Conservation (phyloP, 768 basidiomycete species). For the Collybia sordida region DNA sequence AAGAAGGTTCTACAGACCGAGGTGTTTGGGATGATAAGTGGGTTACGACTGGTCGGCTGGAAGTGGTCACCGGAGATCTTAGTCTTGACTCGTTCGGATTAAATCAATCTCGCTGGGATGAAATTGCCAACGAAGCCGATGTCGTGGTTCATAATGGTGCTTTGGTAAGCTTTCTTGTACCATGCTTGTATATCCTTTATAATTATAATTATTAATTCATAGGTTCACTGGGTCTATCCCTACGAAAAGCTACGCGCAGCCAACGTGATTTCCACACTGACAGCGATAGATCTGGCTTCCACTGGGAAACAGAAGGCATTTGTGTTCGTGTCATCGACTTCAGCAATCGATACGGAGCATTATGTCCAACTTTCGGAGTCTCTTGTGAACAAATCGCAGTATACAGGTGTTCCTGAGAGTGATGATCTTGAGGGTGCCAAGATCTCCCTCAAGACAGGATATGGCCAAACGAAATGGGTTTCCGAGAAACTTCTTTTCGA, state of each 20-base stretch:
- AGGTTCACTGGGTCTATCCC: constrained; percentile 99
- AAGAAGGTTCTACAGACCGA: constrained; percentile 70
- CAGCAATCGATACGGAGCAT: constrained; percentile 88
- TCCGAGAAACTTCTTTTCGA: constrained; percentile 93
- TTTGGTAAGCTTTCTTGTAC: constrained; percentile 60
- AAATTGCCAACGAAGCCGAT: constrained; percentile 71
- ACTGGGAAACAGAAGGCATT: constrained; percentile 72
- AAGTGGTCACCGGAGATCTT: constrained; percentile 85
- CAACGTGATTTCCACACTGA: constrained; percentile 91
- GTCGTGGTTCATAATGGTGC: constrained; percentile 94
- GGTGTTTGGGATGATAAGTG: constrained; percentile 90
- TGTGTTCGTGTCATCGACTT: constrained; percentile 94
- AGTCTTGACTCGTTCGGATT: constrained; percentile 76
- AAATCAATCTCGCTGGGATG: constrained; percentile 58
- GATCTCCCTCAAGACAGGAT: constrained; percentile 77
- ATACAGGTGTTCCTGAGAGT: constrained; percentile 76
- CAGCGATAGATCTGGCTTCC: constrained; percentile 77
- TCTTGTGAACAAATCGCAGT: constrained; percentile 38
- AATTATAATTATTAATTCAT: neutral
- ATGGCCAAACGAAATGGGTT: constrained; percentile 99
- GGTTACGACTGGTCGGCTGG: constrained; percentile 64
- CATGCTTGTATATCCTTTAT: neutral
- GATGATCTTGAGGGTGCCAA: constrained; percentile 90
- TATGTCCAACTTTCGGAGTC: constrained; percentile 88
- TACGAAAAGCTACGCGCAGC: constrained; percentile 90